Base-by-base conservation (phyloP, 2,329 filamentous ascomycete genomes). In the Aspergillus udagawae region DNA sequence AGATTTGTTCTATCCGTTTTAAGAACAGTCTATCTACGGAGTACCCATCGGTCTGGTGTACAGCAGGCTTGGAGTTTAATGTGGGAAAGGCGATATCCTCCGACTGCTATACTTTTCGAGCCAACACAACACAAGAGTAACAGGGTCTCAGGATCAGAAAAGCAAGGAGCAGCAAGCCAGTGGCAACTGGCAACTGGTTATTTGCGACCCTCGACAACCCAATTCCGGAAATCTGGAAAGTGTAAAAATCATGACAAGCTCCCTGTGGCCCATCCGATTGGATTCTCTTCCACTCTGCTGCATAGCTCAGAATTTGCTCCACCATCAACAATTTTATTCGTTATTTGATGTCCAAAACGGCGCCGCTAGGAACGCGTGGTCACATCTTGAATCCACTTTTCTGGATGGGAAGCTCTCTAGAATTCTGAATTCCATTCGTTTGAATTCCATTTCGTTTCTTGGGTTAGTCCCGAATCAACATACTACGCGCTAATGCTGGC, bases 301-400 rank as follows among this genome's bases (percentile, higher is more conserved):
- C 56, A 62, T 38, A 53, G 55, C 50, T 51, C 52, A 55, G 57
- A 49, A 53, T 53, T 38, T 55, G 20, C 54, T 45, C 60, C 62
- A 60, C 53, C 32, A 1, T 1, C 17, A 3, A 17, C 17, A 23
- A 35, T 53, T 6, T 60, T 47, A 62, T 61, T 64, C 49, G 63
- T 38, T 38, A 10, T 23, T 21, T 28, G 20, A 52, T 20, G 41
- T 12, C 17, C 50, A 51, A 63, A 65, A 65, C 62, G 63, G 63
- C 52, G 60, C 58, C 62, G 60, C 62, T 61, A 63, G 63, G 58
- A 61, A 63, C 54, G 61, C 59, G 54, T 52, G 53, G 60, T 25
- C 45, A 60, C 29, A 14, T 32, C 56, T 52, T 58, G 56, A 56
- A 56, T 45, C 45, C 42, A 50, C 54, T 51, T 41, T 44, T 45